These are phyloP conservation scores for Trichoderma gamsii DNA, from an alignment of 495 filamentous ascomycete genomes.

Conservation along the genomic window DNA sequence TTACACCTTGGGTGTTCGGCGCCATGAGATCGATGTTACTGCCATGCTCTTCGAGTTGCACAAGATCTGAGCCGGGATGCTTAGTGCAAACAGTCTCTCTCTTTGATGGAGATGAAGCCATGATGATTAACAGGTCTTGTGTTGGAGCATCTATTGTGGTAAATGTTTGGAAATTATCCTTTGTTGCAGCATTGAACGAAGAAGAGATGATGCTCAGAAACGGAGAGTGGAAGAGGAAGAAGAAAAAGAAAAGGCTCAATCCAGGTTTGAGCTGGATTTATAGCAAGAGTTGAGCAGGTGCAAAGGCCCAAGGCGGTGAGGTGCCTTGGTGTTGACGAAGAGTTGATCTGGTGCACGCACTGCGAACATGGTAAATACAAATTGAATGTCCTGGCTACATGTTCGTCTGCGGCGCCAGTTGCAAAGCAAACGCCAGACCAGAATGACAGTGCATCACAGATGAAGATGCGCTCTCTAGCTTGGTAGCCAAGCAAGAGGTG, in stretches of 20 bases:
- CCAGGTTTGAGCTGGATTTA: too few species aligned
- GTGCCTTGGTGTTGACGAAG: neutral
- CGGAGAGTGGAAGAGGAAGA: neutral
- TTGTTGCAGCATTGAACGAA: neutral
- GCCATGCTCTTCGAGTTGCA: neutral
- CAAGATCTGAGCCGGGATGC: neutral
- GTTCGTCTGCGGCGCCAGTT: neutral
- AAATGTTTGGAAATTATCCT: neutral
- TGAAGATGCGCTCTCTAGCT: neutral
- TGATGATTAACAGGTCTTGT: neutral
- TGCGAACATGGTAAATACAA: neutral
- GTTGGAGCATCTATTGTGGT: neutral
- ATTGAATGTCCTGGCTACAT: neutral
- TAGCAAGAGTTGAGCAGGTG: neutral
- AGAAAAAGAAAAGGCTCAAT: neutral
- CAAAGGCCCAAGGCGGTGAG: neutral
- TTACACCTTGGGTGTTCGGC: neutral
- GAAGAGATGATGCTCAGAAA: neutral
- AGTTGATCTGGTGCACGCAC: neutral
- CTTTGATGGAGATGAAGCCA: neutral
- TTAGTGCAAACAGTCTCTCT: too few species aligned
- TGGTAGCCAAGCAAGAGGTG: neutral
- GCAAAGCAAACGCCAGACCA: neutral
- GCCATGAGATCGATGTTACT: too few species aligned
- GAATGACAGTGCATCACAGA: neutral